Base-by-base conservation (phyloP, 176 grass and related monocot species). In the Coix lacrymajobi region DNA sequence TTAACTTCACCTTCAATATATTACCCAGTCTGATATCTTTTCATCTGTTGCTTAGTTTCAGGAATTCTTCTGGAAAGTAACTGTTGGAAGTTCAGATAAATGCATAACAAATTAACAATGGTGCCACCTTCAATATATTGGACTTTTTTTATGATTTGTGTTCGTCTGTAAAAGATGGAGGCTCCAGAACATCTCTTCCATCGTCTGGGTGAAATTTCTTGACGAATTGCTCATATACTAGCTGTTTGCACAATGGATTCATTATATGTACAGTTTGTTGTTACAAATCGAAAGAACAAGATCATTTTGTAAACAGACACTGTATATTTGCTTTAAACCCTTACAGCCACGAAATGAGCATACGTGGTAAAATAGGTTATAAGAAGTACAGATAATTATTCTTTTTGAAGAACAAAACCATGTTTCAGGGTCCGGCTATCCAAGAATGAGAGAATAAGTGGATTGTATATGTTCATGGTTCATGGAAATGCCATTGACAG, bases 291-390 rank as follows among this genome's bases (percentile, higher is more conserved):
- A 37, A 34, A 51, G 22, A 13, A 30, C 41, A 46, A 3, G 8
- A 72, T 0, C 31, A 8, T 2, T 26, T 1, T 49, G 28, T 66
- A 52, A 66, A 10, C 62, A 32, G 33, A 7, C 11, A 70, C 12
- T 17, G 10, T 54, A 62, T 69, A 77, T 20, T n/a, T n/a, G 62
- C 15, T 62, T 78, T 41, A 85, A 85, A 60, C 34, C 36, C 28
- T 39, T 44, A 28, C 7, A 28, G 25, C 58, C 69, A 65, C 30
- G 17, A 66, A 77, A 84, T 30, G 17, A 20, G 4, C 12, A 25
- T 40, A 54, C 2, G 12, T 30, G 7, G 41, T 52, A 34, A 8
- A 71, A 71, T 16, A 24, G 11, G 11, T 28, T 41, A 60, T 17
- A 22, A 40, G 19, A 26, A 54, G 61, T 16, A 22, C 37, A 39